Evolutionary conservation across 768 basidiomycete species (phyloP).

Genomic region (Kwoniella dejecticola): DNA sequence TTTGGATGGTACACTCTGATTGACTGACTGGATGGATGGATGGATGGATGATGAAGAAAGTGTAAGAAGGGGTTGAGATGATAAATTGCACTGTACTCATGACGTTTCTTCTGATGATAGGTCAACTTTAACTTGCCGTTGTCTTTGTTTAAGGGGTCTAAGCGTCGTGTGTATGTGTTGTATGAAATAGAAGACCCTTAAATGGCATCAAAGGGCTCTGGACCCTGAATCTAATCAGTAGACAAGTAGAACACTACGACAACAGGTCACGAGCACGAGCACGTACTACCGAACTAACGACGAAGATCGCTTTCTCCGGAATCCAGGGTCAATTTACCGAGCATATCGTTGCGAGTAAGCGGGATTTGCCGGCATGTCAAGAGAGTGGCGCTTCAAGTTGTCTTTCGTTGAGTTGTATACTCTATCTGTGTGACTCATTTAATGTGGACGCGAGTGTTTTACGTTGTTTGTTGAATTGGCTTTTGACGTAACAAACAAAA

Average conservation of each 20-base stretch:
- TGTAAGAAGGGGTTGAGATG: too few relatives aligned
- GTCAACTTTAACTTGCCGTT: too few relatives aligned
- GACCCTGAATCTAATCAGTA: conserved; percentile 9
- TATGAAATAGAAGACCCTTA: too few relatives aligned
- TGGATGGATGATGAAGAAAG: too few relatives aligned
- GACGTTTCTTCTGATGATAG: too few relatives aligned
- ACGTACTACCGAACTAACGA: neutral
- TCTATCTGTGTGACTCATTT: conserved; percentile 2
- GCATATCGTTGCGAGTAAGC: neutral
- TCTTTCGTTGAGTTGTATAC: too few relatives aligned
- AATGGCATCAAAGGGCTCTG: neutral
- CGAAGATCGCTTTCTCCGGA: conserved; percentile 7
- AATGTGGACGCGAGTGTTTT: neutral
- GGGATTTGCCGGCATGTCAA: conserved; percentile 18
- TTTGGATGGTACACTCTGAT: too few relatives aligned
- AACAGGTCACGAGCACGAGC: too few relatives aligned
- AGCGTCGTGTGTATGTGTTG: conserved; percentile 1
- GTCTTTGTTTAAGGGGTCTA: too few relatives aligned
- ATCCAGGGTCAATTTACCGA: conserved; percentile 2
- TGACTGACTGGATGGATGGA: too few relatives aligned
- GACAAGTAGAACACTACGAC: neutral
- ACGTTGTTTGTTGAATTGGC: neutral
- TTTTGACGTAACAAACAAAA: neutral
- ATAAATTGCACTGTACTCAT: too few relatives aligned
- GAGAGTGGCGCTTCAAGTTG: neutral